These are phyloP conservation scores for Madurella fahalii DNA, from an alignment of 2,329 filamentous ascomycete genomes.

Conservation along the genomic window DNA sequence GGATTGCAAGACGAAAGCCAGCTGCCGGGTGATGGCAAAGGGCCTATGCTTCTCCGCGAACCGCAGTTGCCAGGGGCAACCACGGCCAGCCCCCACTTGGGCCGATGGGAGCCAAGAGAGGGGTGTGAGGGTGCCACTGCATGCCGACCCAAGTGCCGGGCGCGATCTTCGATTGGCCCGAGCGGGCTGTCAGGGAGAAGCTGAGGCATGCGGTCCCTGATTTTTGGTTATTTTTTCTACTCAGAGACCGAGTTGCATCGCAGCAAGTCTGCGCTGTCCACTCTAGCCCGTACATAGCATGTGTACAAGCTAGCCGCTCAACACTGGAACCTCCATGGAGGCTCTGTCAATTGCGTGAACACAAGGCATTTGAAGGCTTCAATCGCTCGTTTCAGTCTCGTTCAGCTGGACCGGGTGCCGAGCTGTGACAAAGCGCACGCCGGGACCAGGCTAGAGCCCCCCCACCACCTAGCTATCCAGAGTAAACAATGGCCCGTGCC, in stretches of 20 bases:
- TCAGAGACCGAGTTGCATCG: neutral
- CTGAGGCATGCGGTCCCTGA: slow-evolving; percentile 5
- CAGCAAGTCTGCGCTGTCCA: neutral
- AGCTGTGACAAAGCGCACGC: neutral
- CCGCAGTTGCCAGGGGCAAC: slow-evolving; percentile 25
- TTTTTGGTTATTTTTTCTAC: neutral
- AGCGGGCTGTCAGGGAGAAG: neutral
- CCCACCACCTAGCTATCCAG: slow-evolving; percentile 12
- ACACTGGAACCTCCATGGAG: neutral
- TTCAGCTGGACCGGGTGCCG: neutral
- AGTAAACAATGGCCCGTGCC: slow-evolving; percentile 30
- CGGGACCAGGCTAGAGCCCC: slow-evolving; percentile 5
- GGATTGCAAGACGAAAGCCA: neutral
- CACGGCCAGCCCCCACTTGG: slow-evolving; percentile 9
- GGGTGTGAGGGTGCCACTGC: slow-evolving; percentile 2
- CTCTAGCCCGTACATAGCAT: neutral
- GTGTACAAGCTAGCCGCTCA: neutral
- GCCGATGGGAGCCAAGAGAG: slow-evolving; percentile 11
- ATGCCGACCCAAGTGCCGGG: slow-evolving; percentile 14
- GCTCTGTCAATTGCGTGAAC: neutral
- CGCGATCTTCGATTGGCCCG: slow-evolving; percentile 16
- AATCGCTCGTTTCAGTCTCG: neutral
- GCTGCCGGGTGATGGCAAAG: slow-evolving; percentile 7
- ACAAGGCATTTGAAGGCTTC: neutral
- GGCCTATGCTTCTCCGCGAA: slow-evolving; percentile 15